These are phyloP conservation scores for Spirogloea muscicola DNA, from an alignment of 139 green algal species.

Conservation along the genomic window DNA sequence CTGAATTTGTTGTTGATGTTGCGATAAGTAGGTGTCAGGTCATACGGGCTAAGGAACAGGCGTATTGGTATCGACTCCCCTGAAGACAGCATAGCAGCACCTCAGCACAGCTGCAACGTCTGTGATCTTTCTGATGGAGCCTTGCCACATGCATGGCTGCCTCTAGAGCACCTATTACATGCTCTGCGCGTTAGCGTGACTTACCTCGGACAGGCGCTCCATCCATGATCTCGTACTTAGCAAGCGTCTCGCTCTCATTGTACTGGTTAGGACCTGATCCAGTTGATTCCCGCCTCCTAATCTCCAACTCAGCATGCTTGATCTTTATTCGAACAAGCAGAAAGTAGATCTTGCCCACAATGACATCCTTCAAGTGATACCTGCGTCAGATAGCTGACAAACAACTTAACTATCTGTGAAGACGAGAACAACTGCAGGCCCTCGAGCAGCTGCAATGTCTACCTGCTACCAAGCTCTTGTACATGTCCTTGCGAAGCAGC, in stretches of 20 bases:
- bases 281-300: slow-evolving; percentile 85
- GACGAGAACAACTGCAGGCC: too few relatives aligned
- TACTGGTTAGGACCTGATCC: slow-evolving; percentile 64
- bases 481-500: too few relatives aligned
- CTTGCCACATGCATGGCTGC: too few relatives aligned
- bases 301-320: slow-evolving; percentile 99
- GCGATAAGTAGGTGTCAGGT: slow-evolving; percentile 90
- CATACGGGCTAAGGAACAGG: slow-evolving; percentile 90
- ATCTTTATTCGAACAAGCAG: slow-evolving; percentile 97
- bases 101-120: too few relatives aligned
- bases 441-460: too few relatives aligned
- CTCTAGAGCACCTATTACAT: too few relatives aligned
- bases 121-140: too few relatives aligned
- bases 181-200: too few relatives aligned
- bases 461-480: too few relatives aligned
- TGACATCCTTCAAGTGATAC: slow-evolving; percentile 86
- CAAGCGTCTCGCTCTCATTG: slow-evolving; percentile 92
- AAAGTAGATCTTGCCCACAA: slow-evolving; percentile 97
- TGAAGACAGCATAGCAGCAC: slow-evolving; percentile 6
- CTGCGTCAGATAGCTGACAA: slow-evolving; percentile 18
- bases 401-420: too few relatives aligned
- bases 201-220: slow-evolving; percentile 85
- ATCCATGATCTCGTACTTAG: slow-evolving; percentile 99
- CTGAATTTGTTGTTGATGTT: slow-evolving; percentile 93
- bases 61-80: slow-evolving; percentile 57